These are phyloP conservation scores for Ceratocystis destructans DNA, from an alignment of 2,329 filamentous ascomycete genomes.

Conservation along the genomic window DNA sequence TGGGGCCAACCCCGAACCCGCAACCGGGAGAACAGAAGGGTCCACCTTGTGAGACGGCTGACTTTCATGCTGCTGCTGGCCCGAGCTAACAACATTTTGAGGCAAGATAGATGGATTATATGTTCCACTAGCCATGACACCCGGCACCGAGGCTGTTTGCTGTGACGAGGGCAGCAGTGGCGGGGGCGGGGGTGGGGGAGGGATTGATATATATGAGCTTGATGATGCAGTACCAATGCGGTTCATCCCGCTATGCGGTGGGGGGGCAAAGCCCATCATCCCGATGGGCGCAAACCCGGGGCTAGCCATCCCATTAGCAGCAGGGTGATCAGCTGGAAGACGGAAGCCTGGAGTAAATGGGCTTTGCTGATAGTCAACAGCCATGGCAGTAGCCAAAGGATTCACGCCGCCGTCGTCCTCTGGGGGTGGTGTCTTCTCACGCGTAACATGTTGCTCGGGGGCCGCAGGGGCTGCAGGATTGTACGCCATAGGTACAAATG, in stretches of 20 bases:
- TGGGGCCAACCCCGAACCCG: slow-evolving; percentile 15
- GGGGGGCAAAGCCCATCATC: slow-evolving; percentile 26
- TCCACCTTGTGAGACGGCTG: not conserved
- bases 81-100: slow-evolving; percentile 11
- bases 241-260: slow-evolving; percentile 33
- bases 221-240: slow-evolving; percentile 36
- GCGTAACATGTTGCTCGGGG: slow-evolving; percentile 55
- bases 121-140: slow-evolving; percentile 22
- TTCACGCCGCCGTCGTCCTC: slow-evolving; percentile 37
- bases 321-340: slow-evolving; percentile 33
- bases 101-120: slow-evolving; percentile 6
- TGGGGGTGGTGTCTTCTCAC: slow-evolving; percentile 67
- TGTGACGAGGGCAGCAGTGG: slow-evolving; percentile 24
- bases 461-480: slow-evolving; percentile 67
- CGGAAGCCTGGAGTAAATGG: slow-evolving; percentile 41
- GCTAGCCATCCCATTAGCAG: slow-evolving; percentile 30
- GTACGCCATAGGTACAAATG: slow-evolving; percentile 54
- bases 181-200: slow-evolving; percentile 29
- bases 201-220: slow-evolving; percentile 18
- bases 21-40: slow-evolving; percentile 19
- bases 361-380: slow-evolving; percentile 40
- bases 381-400: slow-evolving; percentile 44
- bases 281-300: slow-evolving; percentile 33
- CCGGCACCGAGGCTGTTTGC: slow-evolving; percentile 16
- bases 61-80: slow-evolving; percentile 8